Evolutionary conservation across 192 early-diverging fungal genomes (phyloP).

Genomic region (Coemansia sp.): DNA sequence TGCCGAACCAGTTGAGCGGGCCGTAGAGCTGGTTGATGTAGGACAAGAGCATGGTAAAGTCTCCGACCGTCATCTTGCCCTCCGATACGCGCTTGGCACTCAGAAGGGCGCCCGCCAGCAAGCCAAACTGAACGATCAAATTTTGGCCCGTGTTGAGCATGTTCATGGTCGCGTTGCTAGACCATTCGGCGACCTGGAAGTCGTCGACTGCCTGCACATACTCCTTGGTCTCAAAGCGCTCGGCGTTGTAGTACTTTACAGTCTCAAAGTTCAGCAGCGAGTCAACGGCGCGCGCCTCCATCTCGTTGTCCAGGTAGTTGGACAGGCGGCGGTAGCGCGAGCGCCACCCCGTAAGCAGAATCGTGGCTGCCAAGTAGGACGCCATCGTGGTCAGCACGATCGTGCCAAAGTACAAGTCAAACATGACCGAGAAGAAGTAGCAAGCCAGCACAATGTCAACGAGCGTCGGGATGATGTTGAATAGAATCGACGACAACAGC

Average conservation of each 20-base stretch:
- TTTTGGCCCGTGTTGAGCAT: conserved; percentile 89
- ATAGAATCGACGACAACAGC: conserved; percentile 79
- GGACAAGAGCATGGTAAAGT: conserved; percentile 87
- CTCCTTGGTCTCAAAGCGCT: conserved; percentile 80
- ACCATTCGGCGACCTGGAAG: conserved; percentile 87
- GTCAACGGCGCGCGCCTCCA: conserved; percentile 86
- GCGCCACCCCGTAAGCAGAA: conserved; percentile 88
- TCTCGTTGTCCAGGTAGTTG: conserved; percentile 86
- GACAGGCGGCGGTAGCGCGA: conserved; percentile 78
- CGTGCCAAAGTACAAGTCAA: conserved; percentile 77
- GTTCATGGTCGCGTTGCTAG: conserved; percentile 72
- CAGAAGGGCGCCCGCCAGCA: conserved; percentile 79
- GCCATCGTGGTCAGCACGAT: conserved; percentile 90
- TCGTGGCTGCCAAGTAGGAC: conserved; percentile 80
- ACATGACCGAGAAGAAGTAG: conserved; percentile 65
- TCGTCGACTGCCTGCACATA: conserved; percentile 77
- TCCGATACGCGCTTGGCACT: conserved; percentile 82
- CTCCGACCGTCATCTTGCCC: conserved; percentile 72
- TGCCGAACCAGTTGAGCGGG: conserved; percentile 92
- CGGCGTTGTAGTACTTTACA: conserved; percentile 97
- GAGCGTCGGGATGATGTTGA: conserved; percentile 90
- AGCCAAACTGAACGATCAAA: conserved; percentile 81
- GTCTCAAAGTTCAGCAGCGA: conserved; percentile 98
- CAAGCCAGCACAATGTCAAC: conserved; percentile 88
- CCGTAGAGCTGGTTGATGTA: conserved; percentile 91